These are phyloP conservation scores for Pestalotiopsis sp. DNA, from an alignment of 2,329 filamentous ascomycete species.

Conservation along the genomic window DNA sequence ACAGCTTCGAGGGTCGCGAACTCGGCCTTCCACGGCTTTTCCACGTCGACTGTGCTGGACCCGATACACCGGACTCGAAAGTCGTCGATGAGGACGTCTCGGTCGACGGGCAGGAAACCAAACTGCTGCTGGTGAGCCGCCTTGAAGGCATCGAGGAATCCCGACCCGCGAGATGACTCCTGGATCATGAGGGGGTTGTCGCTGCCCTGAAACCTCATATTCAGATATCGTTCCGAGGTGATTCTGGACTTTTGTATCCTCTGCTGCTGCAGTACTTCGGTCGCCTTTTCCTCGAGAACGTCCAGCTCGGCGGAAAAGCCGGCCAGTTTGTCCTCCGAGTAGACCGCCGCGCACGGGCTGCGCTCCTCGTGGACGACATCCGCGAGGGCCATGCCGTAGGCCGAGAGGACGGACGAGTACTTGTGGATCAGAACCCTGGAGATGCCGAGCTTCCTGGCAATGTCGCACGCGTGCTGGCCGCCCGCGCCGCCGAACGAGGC, in stretches of 20 bases:
- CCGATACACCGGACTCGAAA: constrained; percentile 14
- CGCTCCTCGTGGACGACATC: constrained; percentile 75
- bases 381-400: constrained; percentile 72
- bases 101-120: constrained; percentile 47
- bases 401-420: constrained; percentile 70
- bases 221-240: constrained; percentile 7
- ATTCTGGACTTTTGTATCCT: constrained; percentile 5
- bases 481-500: constrained; percentile 75
- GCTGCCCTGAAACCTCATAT: constrained; percentile 14
- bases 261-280: constrained; percentile 37
- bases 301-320: constrained; percentile 32
- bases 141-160: constrained; percentile 67
- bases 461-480: constrained; percentile 71
- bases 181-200: constrained; percentile 16
- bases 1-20: background rate
- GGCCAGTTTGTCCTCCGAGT: constrained; percentile 48
- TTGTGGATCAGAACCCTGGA: constrained; percentile 70
- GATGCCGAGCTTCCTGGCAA: constrained; percentile 70
- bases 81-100: constrained; percentile 15
- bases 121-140: constrained; percentile 73
- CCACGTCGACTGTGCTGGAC: background rate
- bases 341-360: constrained; percentile 48
- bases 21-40: background rate
- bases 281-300: background rate
- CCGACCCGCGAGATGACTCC: constrained; percentile 29